A percentile compares a stretch with the other conserved stretches of the same genome.
These are phyloP conservation scores for Nicotiana attenuata DNA, from an alignment of 257 asterid species.

Conservation along the genomic window DNA sequence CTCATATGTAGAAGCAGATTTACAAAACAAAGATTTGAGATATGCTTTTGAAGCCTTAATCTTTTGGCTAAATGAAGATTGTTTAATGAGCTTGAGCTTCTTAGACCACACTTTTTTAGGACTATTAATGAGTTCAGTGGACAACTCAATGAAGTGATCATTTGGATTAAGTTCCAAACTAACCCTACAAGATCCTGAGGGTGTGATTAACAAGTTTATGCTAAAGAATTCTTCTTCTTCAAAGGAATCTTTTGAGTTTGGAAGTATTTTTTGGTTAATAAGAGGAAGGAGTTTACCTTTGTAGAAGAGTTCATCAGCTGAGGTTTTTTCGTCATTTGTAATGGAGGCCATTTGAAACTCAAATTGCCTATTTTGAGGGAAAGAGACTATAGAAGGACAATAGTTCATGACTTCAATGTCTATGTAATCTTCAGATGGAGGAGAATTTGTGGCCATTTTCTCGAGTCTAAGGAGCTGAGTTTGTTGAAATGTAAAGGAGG, in stretches of 20 bases:
- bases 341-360: constrained; percentile 65
- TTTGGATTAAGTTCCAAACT: constrained; percentile 42
- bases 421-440: constrained; percentile 41
- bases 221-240: constrained; percentile 16
- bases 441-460: constrained; percentile 26
- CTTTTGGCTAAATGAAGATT: constrained; percentile 7
- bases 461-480: constrained; percentile 27
- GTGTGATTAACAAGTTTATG: constrained; percentile 22
- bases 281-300: constrained; percentile 84
- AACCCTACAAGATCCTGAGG: constrained; percentile 39
- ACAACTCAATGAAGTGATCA: constrained; percentile 47
- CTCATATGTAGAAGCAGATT: constrained; percentile 6
- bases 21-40: constrained; percentile 15
- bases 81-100: constrained; percentile 14
- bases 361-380: constrained; percentile 48
- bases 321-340: constrained; percentile 22
- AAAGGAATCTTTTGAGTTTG: constrained; percentile 11
- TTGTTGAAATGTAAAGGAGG: neutral
- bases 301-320: constrained; percentile 84
- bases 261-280: constrained; percentile 33
- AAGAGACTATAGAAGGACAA: neutral
- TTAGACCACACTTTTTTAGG: constrained; percentile 26
- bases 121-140: constrained; percentile 20
- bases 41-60: constrained; percentile 15
- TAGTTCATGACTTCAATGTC: constrained; percentile 28